These are phyloP conservation scores for Xanthoparmelia taractica DNA, from an alignment of 495 filamentous ascomycete species.

Conservation along the genomic window DNA sequence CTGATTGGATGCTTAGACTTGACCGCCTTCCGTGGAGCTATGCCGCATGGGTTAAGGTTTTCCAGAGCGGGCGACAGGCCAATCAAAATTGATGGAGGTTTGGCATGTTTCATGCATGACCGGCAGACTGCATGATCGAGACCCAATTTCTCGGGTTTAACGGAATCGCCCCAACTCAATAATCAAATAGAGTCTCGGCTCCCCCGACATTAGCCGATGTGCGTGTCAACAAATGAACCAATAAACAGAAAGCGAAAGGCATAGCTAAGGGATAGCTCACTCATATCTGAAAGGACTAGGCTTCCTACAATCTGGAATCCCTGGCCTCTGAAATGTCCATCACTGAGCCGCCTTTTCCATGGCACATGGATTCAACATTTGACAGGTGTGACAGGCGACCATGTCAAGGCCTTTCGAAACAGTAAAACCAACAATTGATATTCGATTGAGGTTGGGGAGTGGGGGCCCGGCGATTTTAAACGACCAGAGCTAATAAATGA, in stretches of 20 bases:
- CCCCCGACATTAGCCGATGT: neutral
- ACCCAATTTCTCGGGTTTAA: neutral
- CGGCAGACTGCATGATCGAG: conserved; percentile 4
- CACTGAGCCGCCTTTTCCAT: too few relatives aligned
- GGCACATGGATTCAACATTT: too few relatives aligned
- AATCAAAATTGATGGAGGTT: neutral
- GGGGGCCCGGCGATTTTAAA: neutral
- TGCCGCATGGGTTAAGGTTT: conserved; percentile 6
- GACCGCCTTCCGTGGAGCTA: conserved; percentile 6
- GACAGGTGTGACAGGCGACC: too few relatives aligned
- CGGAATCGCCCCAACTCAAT: neutral
- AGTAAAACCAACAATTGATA: too few relatives aligned
- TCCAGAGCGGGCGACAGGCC: conserved; percentile 1
- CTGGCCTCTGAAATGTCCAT: too few relatives aligned
- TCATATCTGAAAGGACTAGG: too few relatives aligned
- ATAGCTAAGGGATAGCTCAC: too few relatives aligned
- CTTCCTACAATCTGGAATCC: too few relatives aligned
- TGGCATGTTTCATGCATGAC: conserved; percentile 2
- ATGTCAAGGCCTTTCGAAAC: too few relatives aligned
- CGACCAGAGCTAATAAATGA: neutral
- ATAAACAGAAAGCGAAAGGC: too few relatives aligned
- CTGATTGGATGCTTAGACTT: conserved; percentile 3
- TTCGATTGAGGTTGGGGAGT: neutral
- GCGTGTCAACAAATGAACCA: too few relatives aligned
- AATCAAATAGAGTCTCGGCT: too few relatives aligned